Conservation (phyloP, 352 stramenopile genomes). For the Stephanocyclus meneghinianus region DNA sequence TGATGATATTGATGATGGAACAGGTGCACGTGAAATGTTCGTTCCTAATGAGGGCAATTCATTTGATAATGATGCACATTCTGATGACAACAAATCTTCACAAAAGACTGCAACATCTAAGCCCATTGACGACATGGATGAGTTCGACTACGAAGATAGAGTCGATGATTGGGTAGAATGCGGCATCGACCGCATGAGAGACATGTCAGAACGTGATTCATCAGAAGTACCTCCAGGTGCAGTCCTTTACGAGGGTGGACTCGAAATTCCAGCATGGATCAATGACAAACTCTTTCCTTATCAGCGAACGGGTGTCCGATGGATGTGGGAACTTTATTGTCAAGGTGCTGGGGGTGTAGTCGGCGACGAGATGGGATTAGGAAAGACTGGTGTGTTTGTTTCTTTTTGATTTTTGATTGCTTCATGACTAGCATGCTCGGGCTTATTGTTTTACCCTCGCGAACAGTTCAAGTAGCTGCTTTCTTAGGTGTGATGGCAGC, state of each 20-base stretch:
- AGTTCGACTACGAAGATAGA: conserved; percentile 76
- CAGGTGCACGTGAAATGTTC: background rate
- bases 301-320: conserved; percentile 92
- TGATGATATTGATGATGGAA: conserved; percentile 14
- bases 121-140: conserved; percentile 73
- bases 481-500: conserved; percentile 77
- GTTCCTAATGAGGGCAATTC: conserved; percentile 9
- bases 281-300: conserved; percentile 89
- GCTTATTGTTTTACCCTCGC: background rate
- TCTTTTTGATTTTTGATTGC: background rate
- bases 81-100: background rate
- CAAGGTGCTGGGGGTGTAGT: conserved; percentile 94
- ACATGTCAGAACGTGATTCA: conserved; percentile 71
- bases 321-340: conserved; percentile 94
- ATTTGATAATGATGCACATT: conserved; percentile 5
- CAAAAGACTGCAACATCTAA: background rate
- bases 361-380: conserved; percentile 83
- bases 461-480: conserved; percentile 84
- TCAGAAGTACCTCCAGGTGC: conserved; percentile 61
- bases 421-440: background rate
- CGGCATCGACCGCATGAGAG: conserved; percentile 64
- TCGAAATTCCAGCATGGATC: conserved; percentile 77
- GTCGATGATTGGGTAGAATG: conserved; percentile 75
- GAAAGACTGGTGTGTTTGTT: conserved; percentile 87
- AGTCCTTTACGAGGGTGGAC: conserved; percentile 59